Conservation (phyloP, 805 yeast species). For the Pichia sporocuriosa region DNA sequence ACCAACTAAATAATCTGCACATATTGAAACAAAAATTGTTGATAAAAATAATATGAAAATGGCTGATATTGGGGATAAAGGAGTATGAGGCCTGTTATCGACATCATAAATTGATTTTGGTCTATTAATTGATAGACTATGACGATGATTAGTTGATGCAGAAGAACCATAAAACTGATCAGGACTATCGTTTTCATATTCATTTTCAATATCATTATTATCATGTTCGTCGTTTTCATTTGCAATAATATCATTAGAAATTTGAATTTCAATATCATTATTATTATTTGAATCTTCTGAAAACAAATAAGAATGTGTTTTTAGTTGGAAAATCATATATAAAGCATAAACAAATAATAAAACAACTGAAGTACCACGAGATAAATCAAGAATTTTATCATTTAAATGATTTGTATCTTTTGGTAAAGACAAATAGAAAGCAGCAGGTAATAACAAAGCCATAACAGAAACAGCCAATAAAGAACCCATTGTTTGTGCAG, state of each 20-base stretch:
- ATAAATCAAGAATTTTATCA: slow-evolving; percentile 55
- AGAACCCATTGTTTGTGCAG: slow-evolving; percentile 96
- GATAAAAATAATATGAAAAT: slow-evolving; percentile 50
- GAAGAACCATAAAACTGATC: no score
- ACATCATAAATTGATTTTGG: slow-evolving; percentile 27
- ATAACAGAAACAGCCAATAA: slow-evolving; percentile 86
- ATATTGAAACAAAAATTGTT: slow-evolving; percentile 75
- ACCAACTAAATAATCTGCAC: slow-evolving; percentile 92
- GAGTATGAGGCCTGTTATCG: slow-evolving; percentile 25
- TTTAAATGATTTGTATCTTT: slow-evolving; percentile 22
- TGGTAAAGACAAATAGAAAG: slow-evolving; percentile 80
- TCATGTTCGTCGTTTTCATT: no score
- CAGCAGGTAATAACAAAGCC: slow-evolving; percentile 89
- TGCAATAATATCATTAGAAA: no score
- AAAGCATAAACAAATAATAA: slow-evolving; percentile 69
- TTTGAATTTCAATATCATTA: slow-evolving; percentile 1
- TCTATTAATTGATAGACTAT: slow-evolving; percentile 23
- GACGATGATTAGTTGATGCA: not conserved
- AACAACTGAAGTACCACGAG: slow-evolving; percentile 81
- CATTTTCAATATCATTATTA: no score
- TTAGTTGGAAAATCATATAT: slow-evolving; percentile 80
- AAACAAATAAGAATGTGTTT: slow-evolving; percentile 74
- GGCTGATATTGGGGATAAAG: slow-evolving; percentile 49
- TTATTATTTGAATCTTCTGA: slow-evolving; percentile 34
- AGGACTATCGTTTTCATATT: no score